A percentile compares a stretch with the other conserved stretches of the same genome.
These are phyloP conservation scores for Kazachstania viticola DNA, from an alignment of 805 yeast species.

Conservation along the genomic window DNA sequence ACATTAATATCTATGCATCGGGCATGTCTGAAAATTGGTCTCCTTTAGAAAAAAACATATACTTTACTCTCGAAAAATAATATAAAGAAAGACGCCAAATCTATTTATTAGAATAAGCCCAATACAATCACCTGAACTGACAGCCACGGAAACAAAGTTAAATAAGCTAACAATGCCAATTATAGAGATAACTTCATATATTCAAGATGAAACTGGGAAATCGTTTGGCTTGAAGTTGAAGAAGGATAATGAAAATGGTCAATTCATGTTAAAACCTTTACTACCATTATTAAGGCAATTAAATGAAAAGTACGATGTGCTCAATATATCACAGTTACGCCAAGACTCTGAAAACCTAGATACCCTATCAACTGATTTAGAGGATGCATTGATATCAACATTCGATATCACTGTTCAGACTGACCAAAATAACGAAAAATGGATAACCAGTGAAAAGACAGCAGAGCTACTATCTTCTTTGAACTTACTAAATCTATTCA, in stretches of 20 bases:
- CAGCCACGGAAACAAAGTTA: not conserved
- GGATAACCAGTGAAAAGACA: slow-evolving; percentile 23
- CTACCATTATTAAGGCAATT: slow-evolving; percentile 16
- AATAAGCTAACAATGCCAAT: slow-evolving; percentile 7
- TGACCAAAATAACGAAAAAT: slow-evolving; percentile 17
- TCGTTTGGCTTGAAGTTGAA: slow-evolving; percentile 11
- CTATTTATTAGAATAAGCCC: too few relatives aligned
- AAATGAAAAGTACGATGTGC: not conserved
- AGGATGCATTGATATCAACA: slow-evolving; percentile 11
- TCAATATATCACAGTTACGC: not conserved
- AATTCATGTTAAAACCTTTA: slow-evolving; percentile 15
- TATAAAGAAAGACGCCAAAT: too few relatives aligned
- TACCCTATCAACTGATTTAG: not conserved
- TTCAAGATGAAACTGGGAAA: slow-evolving; percentile 4
- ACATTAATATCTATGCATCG: too few relatives aligned
- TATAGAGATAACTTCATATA: slow-evolving; percentile 8
- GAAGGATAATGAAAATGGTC: slow-evolving; percentile 15
- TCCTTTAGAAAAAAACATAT: too few relatives aligned
- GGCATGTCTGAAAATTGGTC: too few relatives aligned
- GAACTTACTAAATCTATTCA: slow-evolving; percentile 10
- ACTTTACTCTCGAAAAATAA: too few relatives aligned
- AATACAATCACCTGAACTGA: too few relatives aligned
- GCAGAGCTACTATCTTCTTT: slow-evolving; percentile 12
- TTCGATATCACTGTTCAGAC: slow-evolving; percentile 20
- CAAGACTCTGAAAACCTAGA: not conserved